These are phyloP conservation scores for Cymbidium sinense DNA, from an alignment of 106 monocot genomes.

Conservation along the genomic window DNA sequence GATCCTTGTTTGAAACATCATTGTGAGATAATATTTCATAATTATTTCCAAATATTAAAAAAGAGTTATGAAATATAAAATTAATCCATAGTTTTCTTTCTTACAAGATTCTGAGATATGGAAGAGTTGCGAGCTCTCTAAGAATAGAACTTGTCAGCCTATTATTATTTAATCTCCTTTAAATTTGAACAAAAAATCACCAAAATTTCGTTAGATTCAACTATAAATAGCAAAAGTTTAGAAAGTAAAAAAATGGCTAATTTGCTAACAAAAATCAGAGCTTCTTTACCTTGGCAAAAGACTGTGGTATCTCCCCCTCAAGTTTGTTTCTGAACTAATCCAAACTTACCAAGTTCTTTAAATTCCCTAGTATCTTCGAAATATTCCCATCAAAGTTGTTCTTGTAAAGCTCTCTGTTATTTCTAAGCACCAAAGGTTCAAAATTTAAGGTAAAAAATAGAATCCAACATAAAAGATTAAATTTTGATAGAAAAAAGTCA, in stretches of 20 bases:
- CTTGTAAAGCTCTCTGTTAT: slow-evolving; percentile 78
- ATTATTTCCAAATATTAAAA: background rate
- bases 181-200: background rate
- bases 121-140: slow-evolving; percentile 58
- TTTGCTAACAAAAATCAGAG: slow-evolving; percentile 75
- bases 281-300: slow-evolving; percentile 69
- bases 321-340: slow-evolving; percentile 78
- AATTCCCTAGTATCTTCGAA: slow-evolving; percentile 65
- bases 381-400: slow-evolving; percentile 87
- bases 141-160: slow-evolving; percentile 76
- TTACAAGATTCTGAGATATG: slow-evolving; percentile 93
- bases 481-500: background rate
- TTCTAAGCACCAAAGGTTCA: background rate
- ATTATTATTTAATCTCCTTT: slow-evolving; percentile 84
- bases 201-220: background rate
- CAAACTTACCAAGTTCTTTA: slow-evolving; percentile 86
- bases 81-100: slow-evolving; percentile 11
- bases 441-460: background rate
- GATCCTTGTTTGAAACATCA: slow-evolving; percentile 91
- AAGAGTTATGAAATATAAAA: background rate
- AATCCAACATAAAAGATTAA: background rate
- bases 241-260: background rate
- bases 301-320: slow-evolving; percentile 73
- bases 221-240: background rate
- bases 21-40: slow-evolving; percentile 28